These are phyloP conservation scores for Phyllachora maydis DNA, from an alignment of 2,329 filamentous ascomycete species.

Conservation along the genomic window DNA sequence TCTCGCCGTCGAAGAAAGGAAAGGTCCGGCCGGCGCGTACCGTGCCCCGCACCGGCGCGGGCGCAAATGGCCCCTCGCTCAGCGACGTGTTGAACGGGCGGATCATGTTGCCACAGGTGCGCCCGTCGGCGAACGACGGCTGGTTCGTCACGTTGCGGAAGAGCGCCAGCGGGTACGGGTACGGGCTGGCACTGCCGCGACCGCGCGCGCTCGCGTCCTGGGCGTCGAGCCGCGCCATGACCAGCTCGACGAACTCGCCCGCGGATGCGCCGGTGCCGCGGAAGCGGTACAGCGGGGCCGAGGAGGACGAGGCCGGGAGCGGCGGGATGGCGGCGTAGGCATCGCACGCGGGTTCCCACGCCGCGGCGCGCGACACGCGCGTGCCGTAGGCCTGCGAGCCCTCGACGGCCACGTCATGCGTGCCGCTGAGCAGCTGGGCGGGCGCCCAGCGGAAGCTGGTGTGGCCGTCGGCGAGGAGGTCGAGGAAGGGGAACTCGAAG, in stretches of 20 bases:
- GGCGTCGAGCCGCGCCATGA: conserved; percentile 6
- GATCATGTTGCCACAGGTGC: conserved; percentile 15
- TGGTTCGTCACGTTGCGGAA: conserved; percentile 33
- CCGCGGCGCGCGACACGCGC: conserved; percentile 15
- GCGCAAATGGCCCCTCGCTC: conserved; percentile 7
- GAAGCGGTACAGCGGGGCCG: conserved; percentile 9
- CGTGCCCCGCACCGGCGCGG: conserved; percentile 7
- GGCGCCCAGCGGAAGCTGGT: conserved; percentile 29
- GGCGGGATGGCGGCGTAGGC: conserved; percentile 20
- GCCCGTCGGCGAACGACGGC: conserved; percentile 28
- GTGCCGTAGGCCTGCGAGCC: conserved; percentile 25
- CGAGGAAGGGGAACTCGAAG: conserved; percentile 34
- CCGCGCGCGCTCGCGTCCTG: too few relatives aligned
- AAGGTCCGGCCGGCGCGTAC: conserved; percentile 7
- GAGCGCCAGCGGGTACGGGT: conserved; percentile 17
- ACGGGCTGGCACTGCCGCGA: conserved; percentile 1
- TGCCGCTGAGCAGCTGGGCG: conserved; percentile 21
- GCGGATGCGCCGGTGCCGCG: conserved; percentile 6
- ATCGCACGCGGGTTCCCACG: conserved; percentile 24
- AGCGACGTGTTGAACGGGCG: conserved; percentile 12
- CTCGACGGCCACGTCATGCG: conserved; percentile 18
- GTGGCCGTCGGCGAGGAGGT: conserved; percentile 24
- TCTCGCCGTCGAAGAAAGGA: conserved; percentile 6
- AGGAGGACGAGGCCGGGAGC: too few relatives aligned
- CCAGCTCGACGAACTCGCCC: conserved; percentile 9